Evolutionary conservation across 768 basidiomycete species (phyloP).

Genomic region (Amanita muscaria): DNA sequence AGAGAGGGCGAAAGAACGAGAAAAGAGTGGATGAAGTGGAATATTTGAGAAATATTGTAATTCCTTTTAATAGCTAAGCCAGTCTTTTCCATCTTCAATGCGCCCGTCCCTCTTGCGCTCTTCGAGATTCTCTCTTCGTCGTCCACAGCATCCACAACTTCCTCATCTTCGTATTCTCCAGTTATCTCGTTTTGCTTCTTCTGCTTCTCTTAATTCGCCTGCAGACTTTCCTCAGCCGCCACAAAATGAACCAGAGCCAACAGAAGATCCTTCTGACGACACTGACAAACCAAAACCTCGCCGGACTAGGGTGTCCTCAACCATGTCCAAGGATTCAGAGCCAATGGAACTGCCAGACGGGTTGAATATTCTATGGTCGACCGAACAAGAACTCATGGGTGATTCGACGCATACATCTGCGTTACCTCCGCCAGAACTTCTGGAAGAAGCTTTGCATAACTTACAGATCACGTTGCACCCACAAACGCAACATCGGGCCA

Average conservation of each 20-base stretch:
- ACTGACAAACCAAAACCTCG: conserved; percentile 37
- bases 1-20: conserved; percentile 61
- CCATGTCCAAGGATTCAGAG: conserved; percentile 30
- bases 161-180: conserved; percentile 3
- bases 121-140: conserved; percentile 11
- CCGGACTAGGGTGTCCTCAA: conserved; percentile 23
- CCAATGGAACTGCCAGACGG: conserved; percentile 44
- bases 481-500: conserved; percentile 68
- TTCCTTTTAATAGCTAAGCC: neutral
- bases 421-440: conserved; percentile 66
- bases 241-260: conserved; percentile 10
- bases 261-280: conserved; percentile 26
- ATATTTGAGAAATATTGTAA: conserved; percentile 1
- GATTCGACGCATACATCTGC: conserved; percentile 22
- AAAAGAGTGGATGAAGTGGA: neutral
- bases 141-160: neutral
- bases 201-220: conserved; percentile 9
- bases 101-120: conserved; percentile 26
- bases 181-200: conserved; percentile 12
- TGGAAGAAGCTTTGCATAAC: conserved; percentile 70
- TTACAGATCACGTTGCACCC: conserved; percentile 73
- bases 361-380: conserved; percentile 59
- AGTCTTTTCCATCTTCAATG: conserved; percentile 20
- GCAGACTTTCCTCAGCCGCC: conserved; percentile 9
- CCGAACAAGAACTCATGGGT: conserved; percentile 30